phyloP scores from a whole-genome alignment of 768 basidiomycete species.

The Mycena polygramma region DNA sequence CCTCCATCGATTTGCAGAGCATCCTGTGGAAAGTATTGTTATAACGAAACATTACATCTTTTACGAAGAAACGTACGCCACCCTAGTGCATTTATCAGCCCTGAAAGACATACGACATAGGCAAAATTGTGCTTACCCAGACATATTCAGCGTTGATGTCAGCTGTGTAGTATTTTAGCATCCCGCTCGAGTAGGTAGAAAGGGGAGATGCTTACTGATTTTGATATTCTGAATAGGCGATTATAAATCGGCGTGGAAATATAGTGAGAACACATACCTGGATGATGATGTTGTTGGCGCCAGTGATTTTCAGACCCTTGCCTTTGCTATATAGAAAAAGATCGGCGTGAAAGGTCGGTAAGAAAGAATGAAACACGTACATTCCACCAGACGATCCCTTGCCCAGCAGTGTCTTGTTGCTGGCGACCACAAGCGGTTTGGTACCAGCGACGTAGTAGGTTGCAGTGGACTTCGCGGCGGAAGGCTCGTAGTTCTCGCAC shows the following conservation, averaged over 20 bases:
- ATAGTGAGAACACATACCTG: neutral
- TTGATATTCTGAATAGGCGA: slow-evolving; percentile 35
- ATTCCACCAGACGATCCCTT: slow-evolving; percentile 42
- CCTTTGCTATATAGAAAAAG: slow-evolving; percentile 11
- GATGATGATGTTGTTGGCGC: slow-evolving; percentile 44
- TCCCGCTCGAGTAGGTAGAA: neutral
- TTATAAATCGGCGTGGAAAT: neutral
- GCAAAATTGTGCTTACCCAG: slow-evolving; percentile 28
- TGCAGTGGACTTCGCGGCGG: slow-evolving; percentile 35
- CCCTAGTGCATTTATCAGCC: neutral
- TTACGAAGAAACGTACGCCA: neutral
- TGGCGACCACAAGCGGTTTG: slow-evolving; percentile 39
- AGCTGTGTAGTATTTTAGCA: slow-evolving; percentile 16
- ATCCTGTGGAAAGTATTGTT: slow-evolving; percentile 28
- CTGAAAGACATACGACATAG: neutral
- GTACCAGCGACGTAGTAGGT: slow-evolving; percentile 40
- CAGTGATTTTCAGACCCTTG: slow-evolving; percentile 39
- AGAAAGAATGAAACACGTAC: slow-evolving; percentile 19
- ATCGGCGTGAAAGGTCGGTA: neutral
- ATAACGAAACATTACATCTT: too few relatives aligned
- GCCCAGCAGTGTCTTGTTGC: slow-evolving; percentile 44
- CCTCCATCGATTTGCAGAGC: slow-evolving; percentile 45
- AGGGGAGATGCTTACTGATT: slow-evolving; percentile 8
- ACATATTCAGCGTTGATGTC: slow-evolving; percentile 42
- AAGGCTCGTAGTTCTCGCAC: slow-evolving; percentile 41